Conservation (phyloP, 1,284 basidiomycete species). For the Ganoderma lucidum region DNA sequence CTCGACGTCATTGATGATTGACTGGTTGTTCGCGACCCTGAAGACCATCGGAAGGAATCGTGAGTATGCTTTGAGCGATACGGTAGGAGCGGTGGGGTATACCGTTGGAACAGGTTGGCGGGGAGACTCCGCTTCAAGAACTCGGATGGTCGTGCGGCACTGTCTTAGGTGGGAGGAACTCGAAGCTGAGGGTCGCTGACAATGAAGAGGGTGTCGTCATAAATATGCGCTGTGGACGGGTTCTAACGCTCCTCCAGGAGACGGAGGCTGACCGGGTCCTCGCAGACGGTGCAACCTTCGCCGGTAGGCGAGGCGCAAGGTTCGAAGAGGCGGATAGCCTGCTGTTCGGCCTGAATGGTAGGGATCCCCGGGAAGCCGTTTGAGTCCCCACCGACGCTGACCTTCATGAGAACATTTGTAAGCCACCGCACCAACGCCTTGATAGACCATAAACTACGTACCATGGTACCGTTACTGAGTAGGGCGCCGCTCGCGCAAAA, state of each 20-base stretch:
- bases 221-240: constrained; percentile 48
- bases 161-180: constrained; percentile 60
- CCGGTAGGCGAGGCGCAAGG: constrained; percentile 46
- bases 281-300: constrained; percentile 46
- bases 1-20: constrained; percentile 40
- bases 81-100: constrained; percentile 5
- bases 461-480: constrained; percentile 57
- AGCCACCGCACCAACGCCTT: no score
- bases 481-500: constrained; percentile 41
- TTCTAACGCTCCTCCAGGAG: constrained; percentile 51
- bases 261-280: constrained; percentile 45
- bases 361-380: constrained; percentile 47
- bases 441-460: constrained; percentile 22
- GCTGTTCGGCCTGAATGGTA: constrained; percentile 35
- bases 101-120: constrained; percentile 36
- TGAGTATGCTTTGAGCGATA: neutral
- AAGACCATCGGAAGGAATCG: constrained; percentile 26
- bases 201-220: constrained; percentile 50
- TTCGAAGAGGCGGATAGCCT: constrained; percentile 45
- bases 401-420: constrained; percentile 37
- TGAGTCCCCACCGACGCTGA: constrained; percentile 52
- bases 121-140: constrained; percentile 47
- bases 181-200: constrained; percentile 56
- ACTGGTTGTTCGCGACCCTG: constrained; percentile 54
- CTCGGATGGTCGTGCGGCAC: constrained; percentile 45